Percentiles rank a stretch among this genome's conserved stretches.
Evolutionary conservation across 208 protist species (phyloP).

Genomic region (Trypanosoma congolense): DNA sequence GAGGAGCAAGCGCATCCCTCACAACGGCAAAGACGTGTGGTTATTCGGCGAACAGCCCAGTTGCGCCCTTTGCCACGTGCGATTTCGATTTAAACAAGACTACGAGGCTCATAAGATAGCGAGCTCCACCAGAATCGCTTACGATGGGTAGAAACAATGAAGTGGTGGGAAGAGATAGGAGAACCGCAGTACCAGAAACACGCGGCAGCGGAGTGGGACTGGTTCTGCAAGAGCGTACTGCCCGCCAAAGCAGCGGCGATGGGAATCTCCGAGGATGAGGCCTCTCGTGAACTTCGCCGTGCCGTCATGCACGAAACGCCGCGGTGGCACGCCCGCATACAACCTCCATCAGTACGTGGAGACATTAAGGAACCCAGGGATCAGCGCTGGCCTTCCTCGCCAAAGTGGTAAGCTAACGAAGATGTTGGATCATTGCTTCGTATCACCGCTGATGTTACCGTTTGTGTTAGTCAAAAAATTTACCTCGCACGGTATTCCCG

Average conservation of each 20-base stretch:
- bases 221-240: slow-evolving; percentile 67
- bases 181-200: slow-evolving; percentile 57
- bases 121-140: slow-evolving; percentile 79
- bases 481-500: too few species aligned
- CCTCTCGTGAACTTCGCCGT: slow-evolving; percentile 37
- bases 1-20: slow-evolving; percentile 70
- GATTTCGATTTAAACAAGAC: slow-evolving; percentile 89
- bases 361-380: slow-evolving; percentile 85
- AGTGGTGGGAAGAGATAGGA: slow-evolving; percentile 76
- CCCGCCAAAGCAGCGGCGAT: slow-evolving; percentile 56
- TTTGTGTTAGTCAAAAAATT: too few species aligned
- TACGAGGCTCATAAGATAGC: slow-evolving; percentile 88
- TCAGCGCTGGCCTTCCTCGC: slow-evolving; percentile 84
- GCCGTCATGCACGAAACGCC: slow-evolving; percentile 63
- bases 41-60: slow-evolving; percentile 84
- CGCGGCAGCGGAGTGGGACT: slow-evolving; percentile 54
- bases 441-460: too few species aligned
- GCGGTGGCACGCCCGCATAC: slow-evolving; percentile 58
- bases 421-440: too few species aligned
- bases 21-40: slow-evolving; percentile 86
- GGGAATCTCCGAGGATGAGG: slow-evolving; percentile 53
- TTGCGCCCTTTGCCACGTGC: slow-evolving; percentile 83
- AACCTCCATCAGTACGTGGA: slow-evolving; percentile 48
- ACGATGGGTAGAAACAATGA: slow-evolving; percentile 84
- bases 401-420: slow-evolving; percentile 72